Base-by-base conservation (phyloP, 176 grass and related monocot genomes). In the Ensete glaucum region DNA sequence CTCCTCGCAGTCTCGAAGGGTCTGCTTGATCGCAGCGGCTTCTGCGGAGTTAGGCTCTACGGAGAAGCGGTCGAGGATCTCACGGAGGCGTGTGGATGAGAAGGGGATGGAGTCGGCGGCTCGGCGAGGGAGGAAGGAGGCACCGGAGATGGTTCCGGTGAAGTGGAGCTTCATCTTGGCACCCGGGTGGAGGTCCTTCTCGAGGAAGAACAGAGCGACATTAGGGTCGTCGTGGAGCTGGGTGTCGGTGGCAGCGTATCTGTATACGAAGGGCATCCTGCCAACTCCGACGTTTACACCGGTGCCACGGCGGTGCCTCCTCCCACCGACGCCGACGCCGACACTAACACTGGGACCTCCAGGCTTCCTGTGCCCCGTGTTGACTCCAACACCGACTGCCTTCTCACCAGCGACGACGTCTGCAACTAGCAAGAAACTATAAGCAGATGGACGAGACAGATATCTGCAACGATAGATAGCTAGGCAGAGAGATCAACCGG, bases 91-190 rank as follows among this genome's bases (percentile, higher is more conserved):
- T 50, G 87, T 70, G 1, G 85, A 86, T 54, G 93, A 96, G 85
- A 96, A 90, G 2, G 93, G 89, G 15, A 86, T 83, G 62, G 66
- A n/a, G 7, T 92, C 85, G 56, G 93, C 89, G 56, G 88, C 85
- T 25, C 76, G 79, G 0, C 76, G 74, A 0, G 85, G 80, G 34
- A 96, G 80, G 78, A 96, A 92, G 84, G 79, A 80, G 13, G 23
- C 53, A 9, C 48, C 71, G 48, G 64, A 16, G 17, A 53, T 71
- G 75, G 76, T 81, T 73, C 54, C 48, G 19, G 66, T 67, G 78
- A 96, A 92, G 73, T 86, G 81, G 13, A 88, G 64, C 13, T 72
- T 79, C 79, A 92, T 64, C 87, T 83, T 89, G 27, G 69, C 85
- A 25, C 93, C 83, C 8, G 85, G 12, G 76, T 71, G 85, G 26